Base-by-base conservation (phyloP, 1,284 basidiomycete species). In the Heterobasidion occidentale region DNA sequence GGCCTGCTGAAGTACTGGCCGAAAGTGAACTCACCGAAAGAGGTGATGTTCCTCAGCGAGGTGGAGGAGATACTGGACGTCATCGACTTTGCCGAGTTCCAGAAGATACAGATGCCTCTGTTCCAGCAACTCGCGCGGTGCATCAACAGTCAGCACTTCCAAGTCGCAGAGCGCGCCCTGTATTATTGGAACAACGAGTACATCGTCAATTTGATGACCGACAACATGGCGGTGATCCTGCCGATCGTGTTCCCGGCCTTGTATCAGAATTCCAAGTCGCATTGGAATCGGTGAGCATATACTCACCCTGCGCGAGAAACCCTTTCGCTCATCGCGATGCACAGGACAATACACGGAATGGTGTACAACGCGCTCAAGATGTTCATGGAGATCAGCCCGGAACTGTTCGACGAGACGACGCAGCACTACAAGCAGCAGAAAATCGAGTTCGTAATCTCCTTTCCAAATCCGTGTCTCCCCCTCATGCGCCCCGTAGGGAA, bases 131-230 rank as follows among this genome's bases (percentile, higher is more conserved):
- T 99, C 33, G 89, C 94, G 45, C 83, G 94, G 59, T 99, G 97
- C 76, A 95, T 99, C 81, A 98, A 97, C 72, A 95, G 92, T 66
- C 97, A 99, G 70, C 97, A 99, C 74, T 99, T 99, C 84, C 95
- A 99, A 73, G 94, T 98, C 20, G 94, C 94, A 14, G 94, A 98
- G 71, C 83, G 94, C 44, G 94, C 94, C 5, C 73, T 97, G 58
- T 81, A 96, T 65, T 97, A 96, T 71, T 98, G 94, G 94, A 97
- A 99, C 75, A 99, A 99, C 74, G 97, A 99, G 75, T 99, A 99
- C 74, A 95, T 99, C 63, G 93, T 99, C 67, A 99, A 98, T 71
- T 82, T 99, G 54, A 99, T 99, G 89, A 94, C 94, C 70, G 94
- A 98, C 68, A 98, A 99, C 69, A 81, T 99, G 62, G 75, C 85